phyloP scores from a whole-genome alignment of 2,329 filamentous ascomycete genomes.

The Pseudopyrenochaeta lycopersici region DNA sequence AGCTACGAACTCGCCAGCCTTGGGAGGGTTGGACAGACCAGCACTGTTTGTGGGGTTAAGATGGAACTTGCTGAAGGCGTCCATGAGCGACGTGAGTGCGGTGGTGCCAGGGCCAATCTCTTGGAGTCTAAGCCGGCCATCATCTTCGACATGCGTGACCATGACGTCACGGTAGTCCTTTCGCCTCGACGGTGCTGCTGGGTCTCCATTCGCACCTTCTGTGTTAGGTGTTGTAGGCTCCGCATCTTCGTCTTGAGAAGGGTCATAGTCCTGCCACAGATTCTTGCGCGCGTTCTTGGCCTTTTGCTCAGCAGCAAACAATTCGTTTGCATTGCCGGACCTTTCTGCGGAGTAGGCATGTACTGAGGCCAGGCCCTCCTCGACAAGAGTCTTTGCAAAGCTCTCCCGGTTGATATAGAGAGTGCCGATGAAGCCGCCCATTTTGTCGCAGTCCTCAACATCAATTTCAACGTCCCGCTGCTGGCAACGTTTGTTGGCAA shows the following conservation, averaged over 20 bases:
- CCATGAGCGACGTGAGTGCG: conserved; percentile 87
- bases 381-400: conserved; percentile 90
- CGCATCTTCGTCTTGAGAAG: conserved; percentile 78
- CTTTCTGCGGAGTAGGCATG: conserved; percentile 97
- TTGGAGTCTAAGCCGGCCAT: conserved; percentile 87
- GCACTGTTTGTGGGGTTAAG: conserved; percentile 81
- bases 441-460: conserved; percentile 93
- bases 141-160: conserved; percentile 87
- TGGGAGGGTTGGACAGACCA: conserved; percentile 77
- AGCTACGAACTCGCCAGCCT: conserved; percentile 89
- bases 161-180: conserved; percentile 95
- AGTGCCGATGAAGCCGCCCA: conserved; percentile 95
- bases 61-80: conserved; percentile 89
- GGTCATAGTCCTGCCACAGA: conserved; percentile 94
- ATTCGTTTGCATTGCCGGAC: conserved; percentile 85
- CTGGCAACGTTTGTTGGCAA: conserved; percentile 86
- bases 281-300: conserved; percentile 91
- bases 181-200: conserved; percentile 65
- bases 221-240: conserved; percentile 56
- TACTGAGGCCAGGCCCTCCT: conserved; percentile 91
- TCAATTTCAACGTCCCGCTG: conserved; percentile 97
- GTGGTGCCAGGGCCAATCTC: conserved; percentile 87
- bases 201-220: conserved; percentile 61
- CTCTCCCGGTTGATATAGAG: conserved; percentile 94
- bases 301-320: conserved; percentile 84